Evolutionary conservation across 2,329 filamentous ascomycete species (phyloP).

Genomic region (Diaporthe amygdali): DNA sequence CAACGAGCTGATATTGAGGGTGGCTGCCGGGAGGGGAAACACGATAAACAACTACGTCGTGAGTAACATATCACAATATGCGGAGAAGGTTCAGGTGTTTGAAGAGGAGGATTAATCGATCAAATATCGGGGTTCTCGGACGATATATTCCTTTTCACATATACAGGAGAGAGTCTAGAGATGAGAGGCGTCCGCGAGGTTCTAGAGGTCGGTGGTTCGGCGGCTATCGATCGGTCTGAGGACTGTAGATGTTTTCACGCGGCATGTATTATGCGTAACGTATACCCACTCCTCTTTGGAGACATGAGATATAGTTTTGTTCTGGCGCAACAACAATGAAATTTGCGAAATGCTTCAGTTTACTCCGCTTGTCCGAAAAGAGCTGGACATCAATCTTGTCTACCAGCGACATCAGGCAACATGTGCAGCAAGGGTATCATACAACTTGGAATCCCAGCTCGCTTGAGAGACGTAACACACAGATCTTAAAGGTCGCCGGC

Average conservation of each 20-base stretch:
- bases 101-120: constrained; percentile 56
- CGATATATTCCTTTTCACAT: background rate
- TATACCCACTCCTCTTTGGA: constrained; percentile 20
- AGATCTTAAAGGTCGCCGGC: background rate
- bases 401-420: background rate
- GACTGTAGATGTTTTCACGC: background rate
- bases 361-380: background rate
- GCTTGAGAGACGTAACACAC: background rate
- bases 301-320: background rate
- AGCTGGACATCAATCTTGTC: background rate
- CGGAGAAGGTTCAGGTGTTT: constrained; percentile 81
- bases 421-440: constrained; percentile 19
- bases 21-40: constrained; percentile 85
- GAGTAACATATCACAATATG: constrained; percentile 83
- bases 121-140: background rate
- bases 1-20: constrained; percentile 86
- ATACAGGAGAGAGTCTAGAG: background rate
- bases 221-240: background rate
- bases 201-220: background rate
- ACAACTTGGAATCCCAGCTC: background rate
- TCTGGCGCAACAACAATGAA: background rate
- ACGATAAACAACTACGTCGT: constrained; percentile 78
- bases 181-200: background rate
- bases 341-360: background rate
- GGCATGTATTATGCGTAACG: constrained; percentile 6